A percentile compares a stretch with the other conserved stretches of the same genome.
phyloP scores from a whole-genome alignment of 192 early-diverging fungal species.

The Endogone sp. region DNA sequence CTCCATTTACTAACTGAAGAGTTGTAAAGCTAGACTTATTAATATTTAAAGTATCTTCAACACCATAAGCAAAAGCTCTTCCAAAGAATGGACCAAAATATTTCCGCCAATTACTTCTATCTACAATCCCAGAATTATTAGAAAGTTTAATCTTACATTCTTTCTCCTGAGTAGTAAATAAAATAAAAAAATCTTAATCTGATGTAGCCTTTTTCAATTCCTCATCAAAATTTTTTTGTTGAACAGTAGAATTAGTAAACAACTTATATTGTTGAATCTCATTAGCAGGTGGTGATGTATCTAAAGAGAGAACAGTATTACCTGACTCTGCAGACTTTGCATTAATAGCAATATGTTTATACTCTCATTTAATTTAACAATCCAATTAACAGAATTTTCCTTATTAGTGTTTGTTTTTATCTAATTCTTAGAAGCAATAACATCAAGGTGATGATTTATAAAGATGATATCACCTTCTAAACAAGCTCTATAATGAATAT shows the following conservation, averaged over 20 bases:
- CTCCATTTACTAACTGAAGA: slow-evolving; percentile 6
- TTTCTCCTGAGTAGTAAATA: slow-evolving; percentile 17
- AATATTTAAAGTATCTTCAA: slow-evolving; percentile 12
- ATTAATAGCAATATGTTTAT: slow-evolving; percentile 20
- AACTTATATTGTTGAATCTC: slow-evolving; percentile 32
- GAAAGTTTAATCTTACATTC: slow-evolving; percentile 15
- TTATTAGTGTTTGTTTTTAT: slow-evolving; percentile 18
- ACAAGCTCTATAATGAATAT: slow-evolving; percentile 17
- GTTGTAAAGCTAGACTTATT: slow-evolving; percentile 9
- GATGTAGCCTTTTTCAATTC: slow-evolving; percentile 23
- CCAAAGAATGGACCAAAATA: slow-evolving; percentile 29
- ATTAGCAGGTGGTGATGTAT: slow-evolving; percentile 6
- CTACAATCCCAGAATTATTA: slow-evolving; percentile 23
- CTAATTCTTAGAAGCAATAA: slow-evolving; percentile 10
- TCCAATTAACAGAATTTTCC: not conserved
- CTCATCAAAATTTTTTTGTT: slow-evolving; percentile 7
- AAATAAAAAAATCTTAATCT: slow-evolving; percentile 27
- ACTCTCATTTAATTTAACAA: slow-evolving; percentile 9
- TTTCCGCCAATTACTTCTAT: slow-evolving; percentile 16
- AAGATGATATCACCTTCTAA: slow-evolving; percentile 24
- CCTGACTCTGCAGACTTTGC: slow-evolving; percentile 17
- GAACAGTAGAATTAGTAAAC: not conserved
- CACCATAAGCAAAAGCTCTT: slow-evolving; percentile 19
- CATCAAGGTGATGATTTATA: slow-evolving; percentile 18
- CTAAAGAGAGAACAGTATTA: slow-evolving; percentile 16